Evolutionary conservation across 345 rosid species (phyloP).

Genomic region (Eucalyptus rudis): DNA sequence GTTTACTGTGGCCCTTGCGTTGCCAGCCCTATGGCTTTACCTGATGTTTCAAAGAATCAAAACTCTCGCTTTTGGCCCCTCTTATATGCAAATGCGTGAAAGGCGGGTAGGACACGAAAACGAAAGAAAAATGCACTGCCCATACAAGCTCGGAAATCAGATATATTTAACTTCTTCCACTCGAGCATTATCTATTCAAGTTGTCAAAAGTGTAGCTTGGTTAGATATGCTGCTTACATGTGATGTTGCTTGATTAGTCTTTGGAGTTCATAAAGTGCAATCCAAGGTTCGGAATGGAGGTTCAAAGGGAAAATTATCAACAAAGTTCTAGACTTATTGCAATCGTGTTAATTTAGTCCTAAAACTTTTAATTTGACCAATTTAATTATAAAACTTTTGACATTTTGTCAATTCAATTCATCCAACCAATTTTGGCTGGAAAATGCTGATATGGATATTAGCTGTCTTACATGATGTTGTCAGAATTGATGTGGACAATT

Average conservation of each 20-base stretch:
- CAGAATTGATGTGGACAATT: rapidly evolving
- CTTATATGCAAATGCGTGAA: neutral
- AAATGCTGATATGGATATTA: too few species aligned
- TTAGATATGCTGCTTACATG: neutral
- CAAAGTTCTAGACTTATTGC: too few species aligned
- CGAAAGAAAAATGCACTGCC: neutral
- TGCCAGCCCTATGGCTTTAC: neutral
- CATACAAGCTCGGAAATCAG: neutral
- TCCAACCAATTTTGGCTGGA: too few species aligned
- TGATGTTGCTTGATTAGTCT: neutral
- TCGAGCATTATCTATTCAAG: neutral
- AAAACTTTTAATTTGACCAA: too few species aligned
- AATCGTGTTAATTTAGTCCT: too few species aligned
- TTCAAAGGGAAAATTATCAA: too few species aligned
- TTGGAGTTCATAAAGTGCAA: neutral
- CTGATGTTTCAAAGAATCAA: neutral
- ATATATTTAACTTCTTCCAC: neutral
- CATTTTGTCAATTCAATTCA: too few species aligned
- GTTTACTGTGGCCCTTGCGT: neutral
- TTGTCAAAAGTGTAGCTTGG: neutral
- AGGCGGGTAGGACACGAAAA: neutral
- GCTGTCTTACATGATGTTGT: too few species aligned
- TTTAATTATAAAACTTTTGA: too few species aligned
- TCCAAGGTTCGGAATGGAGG: neutral
- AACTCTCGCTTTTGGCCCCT: neutral